A percentile compares a stretch with the other conserved stretches of the same genome.
These are phyloP conservation scores for Handroanthus guayacan DNA, from an alignment of 257 asterid species.

Conservation along the genomic window DNA sequence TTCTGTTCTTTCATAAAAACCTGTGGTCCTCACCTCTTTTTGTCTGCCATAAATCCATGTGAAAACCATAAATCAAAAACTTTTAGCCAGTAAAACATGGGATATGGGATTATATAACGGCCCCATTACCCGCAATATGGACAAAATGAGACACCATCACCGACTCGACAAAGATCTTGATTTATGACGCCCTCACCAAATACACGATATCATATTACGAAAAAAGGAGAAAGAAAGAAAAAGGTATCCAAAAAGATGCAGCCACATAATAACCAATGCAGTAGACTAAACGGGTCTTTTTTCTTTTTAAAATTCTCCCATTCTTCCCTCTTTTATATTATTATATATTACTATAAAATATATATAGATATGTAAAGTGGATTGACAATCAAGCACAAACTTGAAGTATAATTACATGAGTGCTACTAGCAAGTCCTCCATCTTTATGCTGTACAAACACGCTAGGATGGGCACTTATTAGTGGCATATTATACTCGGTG, in stretches of 20 bases:
- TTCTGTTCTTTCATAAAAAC: slow-evolving; percentile 18
- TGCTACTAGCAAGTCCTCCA: slow-evolving; percentile 33
- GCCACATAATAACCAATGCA: slow-evolving; percentile 8
- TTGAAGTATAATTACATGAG: slow-evolving; percentile 26
- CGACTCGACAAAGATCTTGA: slow-evolving; percentile 47
- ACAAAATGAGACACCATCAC: slow-evolving; percentile 46
- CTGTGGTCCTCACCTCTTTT: slow-evolving; percentile 36
- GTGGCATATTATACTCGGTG: background rate
- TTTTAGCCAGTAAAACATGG: slow-evolving; percentile 24
- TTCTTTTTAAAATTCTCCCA: background rate
- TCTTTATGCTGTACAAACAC: slow-evolving; percentile 41
- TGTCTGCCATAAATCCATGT: slow-evolving; percentile 51
- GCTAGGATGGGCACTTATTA: slow-evolving; percentile 30
- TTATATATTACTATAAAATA: background rate
- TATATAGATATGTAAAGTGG: background rate
- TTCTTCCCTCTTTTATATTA: background rate
- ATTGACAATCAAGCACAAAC: slow-evolving; percentile 14
- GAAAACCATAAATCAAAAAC: slow-evolving; percentile 17
- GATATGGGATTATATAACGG: slow-evolving; percentile 14
- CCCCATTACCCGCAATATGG: slow-evolving; percentile 31
- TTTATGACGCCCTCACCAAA: slow-evolving; percentile 36
- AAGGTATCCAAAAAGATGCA: background rate
- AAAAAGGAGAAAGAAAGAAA: background rate
- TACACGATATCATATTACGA: background rate
- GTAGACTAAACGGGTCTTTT: background rate